Base-by-base conservation (phyloP, 805 yeast species). In the Nakazawaea peltata region DNA sequence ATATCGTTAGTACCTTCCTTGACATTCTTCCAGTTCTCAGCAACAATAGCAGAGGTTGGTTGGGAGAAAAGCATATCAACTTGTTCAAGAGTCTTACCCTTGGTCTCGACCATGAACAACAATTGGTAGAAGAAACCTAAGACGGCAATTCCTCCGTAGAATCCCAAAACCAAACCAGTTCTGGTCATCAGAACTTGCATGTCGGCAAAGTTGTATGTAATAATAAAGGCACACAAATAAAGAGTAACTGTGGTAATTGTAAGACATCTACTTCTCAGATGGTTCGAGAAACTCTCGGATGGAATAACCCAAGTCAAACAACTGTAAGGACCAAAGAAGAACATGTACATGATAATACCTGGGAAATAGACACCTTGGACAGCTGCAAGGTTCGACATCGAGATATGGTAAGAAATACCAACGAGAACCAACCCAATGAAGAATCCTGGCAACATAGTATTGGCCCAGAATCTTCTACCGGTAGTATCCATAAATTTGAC, bases 261-360 rank as follows among this genome's bases (percentile, higher is more conserved):
- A 80, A 77, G 75, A 44, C 84, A 83, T 41, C 71, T 59, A 12
- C 81, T 67, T 56, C 82, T 69, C 31, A 78, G 65, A 40, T 71
- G 64, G 42, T 72, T 57, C 27, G 74, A 75, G 51, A 71, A 78
- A 13, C 73, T 69, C 49, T 77, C 85, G 4, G 84, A 67, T 2
- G 83, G 83, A 38, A 74, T 54, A 23, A 77, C 83, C 81, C 81
- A 78, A 1, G 84, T 76, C 48, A 77, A 64, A 41, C 77, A 69
- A 13, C 83, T 73, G 47, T 77, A 77, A 7, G 78, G 64, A 37
- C 83, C 85, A 40, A 77, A 77, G 65, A 75, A 75, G 35, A 67
- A 69, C 75, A 73, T 72, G 57, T 77, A 77, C 15, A 77, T 51
- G 36, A 77, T 72, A 44, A 77, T 61, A 43, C 84, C 84, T 0